phyloP scores from a whole-genome alignment of 139 green algal species.

The Tetradesmus lagerheimii region DNA sequence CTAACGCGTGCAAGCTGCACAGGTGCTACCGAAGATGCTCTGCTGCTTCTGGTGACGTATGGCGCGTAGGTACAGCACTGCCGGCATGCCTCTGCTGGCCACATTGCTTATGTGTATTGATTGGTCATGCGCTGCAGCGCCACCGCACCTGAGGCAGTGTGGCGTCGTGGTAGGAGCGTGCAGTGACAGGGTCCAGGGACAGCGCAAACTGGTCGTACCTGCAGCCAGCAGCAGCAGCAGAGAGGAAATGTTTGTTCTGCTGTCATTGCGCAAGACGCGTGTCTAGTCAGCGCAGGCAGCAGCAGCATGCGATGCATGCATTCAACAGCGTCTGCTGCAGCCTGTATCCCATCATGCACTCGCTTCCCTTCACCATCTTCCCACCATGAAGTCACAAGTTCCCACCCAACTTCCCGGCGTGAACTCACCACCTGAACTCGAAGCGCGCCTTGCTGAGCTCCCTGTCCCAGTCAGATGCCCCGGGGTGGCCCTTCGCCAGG shows the following conservation, averaged over 20 bases:
- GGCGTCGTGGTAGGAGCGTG: slow-evolving; percentile 86
- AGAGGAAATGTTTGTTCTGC: too few species aligned
- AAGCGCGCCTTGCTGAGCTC: slow-evolving; percentile 94
- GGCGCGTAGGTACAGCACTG: too few species aligned
- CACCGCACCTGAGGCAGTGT: slow-evolving; percentile 88
- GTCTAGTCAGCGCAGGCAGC: too few species aligned
- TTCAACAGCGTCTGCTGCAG: too few species aligned
- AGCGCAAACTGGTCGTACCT: slow-evolving; percentile 97
- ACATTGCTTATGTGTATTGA: too few species aligned
- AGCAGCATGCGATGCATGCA: too few species aligned
- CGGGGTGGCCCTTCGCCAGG: slow-evolving; percentile 95
- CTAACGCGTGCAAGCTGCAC: too few species aligned
- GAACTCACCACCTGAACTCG: slow-evolving; percentile 93
- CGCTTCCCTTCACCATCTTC: background rate
- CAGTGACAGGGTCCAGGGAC: slow-evolving; percentile 92
- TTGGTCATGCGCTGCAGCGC: too few species aligned
- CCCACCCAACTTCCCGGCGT: background rate
- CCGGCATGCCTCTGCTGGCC: too few species aligned
- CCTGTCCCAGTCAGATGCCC: slow-evolving; percentile 87
- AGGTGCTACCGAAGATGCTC: too few species aligned
- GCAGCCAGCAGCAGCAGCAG: slow-evolving; percentile 3
- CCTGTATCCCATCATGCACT: background rate
- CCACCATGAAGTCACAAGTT: background rate
- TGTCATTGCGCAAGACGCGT: too few species aligned
- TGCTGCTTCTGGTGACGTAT: too few species aligned